A percentile compares a stretch with the other conserved stretches of the same genome.
These are phyloP conservation scores for Aaosphaeria arxii DNA, from an alignment of 2,329 filamentous ascomycete species.

Conservation along the genomic window DNA sequence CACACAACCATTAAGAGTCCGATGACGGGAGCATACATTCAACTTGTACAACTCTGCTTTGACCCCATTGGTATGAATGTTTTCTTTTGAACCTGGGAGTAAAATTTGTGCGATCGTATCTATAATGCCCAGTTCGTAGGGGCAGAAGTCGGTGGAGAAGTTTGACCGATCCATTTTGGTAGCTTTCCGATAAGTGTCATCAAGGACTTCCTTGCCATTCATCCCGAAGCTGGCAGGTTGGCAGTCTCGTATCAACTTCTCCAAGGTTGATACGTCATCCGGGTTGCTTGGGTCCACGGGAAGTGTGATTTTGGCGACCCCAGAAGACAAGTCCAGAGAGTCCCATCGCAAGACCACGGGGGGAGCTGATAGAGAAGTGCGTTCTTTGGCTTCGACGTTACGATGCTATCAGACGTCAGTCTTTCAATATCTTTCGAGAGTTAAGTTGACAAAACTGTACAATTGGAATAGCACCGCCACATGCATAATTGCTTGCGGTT, in stretches of 20 bases:
- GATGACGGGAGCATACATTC: slow-evolving; percentile 42
- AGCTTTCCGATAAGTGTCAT: slow-evolving; percentile 54
- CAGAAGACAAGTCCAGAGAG: background rate
- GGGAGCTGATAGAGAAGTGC: background rate
- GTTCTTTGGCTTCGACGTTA: too few relatives aligned
- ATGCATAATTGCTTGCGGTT: too few relatives aligned
- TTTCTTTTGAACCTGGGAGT: slow-evolving; percentile 25
- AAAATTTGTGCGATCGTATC: slow-evolving; percentile 49
- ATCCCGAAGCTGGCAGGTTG: slow-evolving; percentile 51
- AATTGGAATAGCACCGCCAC: too few relatives aligned
- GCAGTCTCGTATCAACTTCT: slow-evolving; percentile 10
- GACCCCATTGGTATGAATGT: slow-evolving; percentile 32
- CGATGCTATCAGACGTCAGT: too few relatives aligned
- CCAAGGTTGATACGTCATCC: background rate
- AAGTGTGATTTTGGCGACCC: slow-evolving; percentile 1
- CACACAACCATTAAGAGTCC: background rate
- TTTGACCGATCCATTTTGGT: slow-evolving; percentile 46
- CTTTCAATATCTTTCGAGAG: too few relatives aligned
- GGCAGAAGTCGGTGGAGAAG: slow-evolving; percentile 53
- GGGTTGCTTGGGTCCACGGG: background rate
- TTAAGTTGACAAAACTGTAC: too few relatives aligned
- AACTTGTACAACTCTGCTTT: slow-evolving; percentile 57
- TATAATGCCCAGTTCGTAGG: slow-evolving; percentile 53
- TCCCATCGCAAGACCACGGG: slow-evolving; percentile 10
- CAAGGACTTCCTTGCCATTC: slow-evolving; percentile 46